Conservation (phyloP, 2,329 filamentous ascomycete species). For the Alternaria incomplexa region DNA sequence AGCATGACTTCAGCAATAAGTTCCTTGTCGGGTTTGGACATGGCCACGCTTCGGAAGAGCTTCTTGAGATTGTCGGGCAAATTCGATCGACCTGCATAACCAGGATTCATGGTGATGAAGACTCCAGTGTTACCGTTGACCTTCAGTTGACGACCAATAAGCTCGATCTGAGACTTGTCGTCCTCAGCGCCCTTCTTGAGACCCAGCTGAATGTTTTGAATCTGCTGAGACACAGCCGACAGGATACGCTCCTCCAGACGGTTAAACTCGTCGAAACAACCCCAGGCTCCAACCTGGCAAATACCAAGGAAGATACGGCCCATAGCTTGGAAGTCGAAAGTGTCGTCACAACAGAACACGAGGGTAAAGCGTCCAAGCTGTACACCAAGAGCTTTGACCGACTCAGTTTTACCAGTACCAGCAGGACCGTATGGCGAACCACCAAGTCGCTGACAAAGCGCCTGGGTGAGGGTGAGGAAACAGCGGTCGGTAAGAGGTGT, state of each 20-base stretch:
- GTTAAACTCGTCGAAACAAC: slow-evolving; percentile 99
- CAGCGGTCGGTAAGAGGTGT: slow-evolving; percentile 97
- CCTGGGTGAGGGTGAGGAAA: slow-evolving; percentile 97
- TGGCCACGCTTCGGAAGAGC: slow-evolving; percentile 97
- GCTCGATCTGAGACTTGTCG: slow-evolving; percentile 85
- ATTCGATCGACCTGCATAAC: slow-evolving; percentile 97
- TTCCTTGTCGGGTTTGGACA: slow-evolving; percentile 99
- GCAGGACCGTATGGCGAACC: slow-evolving; percentile 97
- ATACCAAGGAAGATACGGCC: slow-evolving; percentile 99
- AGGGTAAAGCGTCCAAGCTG: slow-evolving; percentile 97
- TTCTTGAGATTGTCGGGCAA: slow-evolving; percentile 99
- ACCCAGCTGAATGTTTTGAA: slow-evolving; percentile 98
- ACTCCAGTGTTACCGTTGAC: slow-evolving; percentile 96
- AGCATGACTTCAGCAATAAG: slow-evolving; percentile 99
- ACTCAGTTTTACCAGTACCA: slow-evolving; percentile 98
- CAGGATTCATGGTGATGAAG: slow-evolving; percentile 99
- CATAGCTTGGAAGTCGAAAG: slow-evolving; percentile 99
- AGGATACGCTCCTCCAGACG: slow-evolving; percentile 96
- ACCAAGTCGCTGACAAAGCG: slow-evolving; percentile 90
- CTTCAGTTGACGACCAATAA: slow-evolving; percentile 86
- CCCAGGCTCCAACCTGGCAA: slow-evolving; percentile 98
- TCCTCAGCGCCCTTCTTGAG: slow-evolving; percentile 84
- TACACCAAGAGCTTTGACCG: slow-evolving; percentile 95
- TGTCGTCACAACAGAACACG: slow-evolving; percentile 99
- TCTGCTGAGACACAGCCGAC: slow-evolving; percentile 97